Evolutionary conservation across 2,329 filamentous ascomycete species (phyloP), one percentile per base, ranked within the genome.

Genomic region (Fusarium goolgardi): DNA sequence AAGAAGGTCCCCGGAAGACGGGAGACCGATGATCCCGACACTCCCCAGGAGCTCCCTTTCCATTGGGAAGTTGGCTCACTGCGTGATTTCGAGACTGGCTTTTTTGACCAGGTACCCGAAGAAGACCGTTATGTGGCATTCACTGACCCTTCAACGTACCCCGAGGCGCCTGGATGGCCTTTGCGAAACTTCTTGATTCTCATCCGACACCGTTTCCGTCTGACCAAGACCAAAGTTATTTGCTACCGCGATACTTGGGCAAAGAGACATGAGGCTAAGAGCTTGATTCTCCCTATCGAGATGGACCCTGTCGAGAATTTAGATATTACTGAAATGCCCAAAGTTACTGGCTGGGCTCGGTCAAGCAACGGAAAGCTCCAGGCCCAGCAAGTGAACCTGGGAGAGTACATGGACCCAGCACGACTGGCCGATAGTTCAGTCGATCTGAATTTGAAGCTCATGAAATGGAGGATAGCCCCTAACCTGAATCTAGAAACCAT

Each of bases 381-480:
- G 20, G 89, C 92, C 18, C 90, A 92, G 69, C 86, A 91, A 20
- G 93, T 93, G 16, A 93, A 96, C 73, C 84, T 99, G 11, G 91
- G 91, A 21, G 93, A 96, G 73, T 97, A 97, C 73, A 95, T 99
- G 91, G 94, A 99, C 75, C 95, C 96, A 9, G 83, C 86, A 34
- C 90, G 90, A 74, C 83, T 98, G 20, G 96, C 96, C 23, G 94
- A 98, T 76, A 94, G 97, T 77, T 94, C 94, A 1, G 95, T 98
- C 12, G 96, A 99, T 75, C 85, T 99, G 60, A 99, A 99, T 75
- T 84, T 98, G 63, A 98, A 98, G 80, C 85, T 99, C 59, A 99
- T 99, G 90, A 99, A 97, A 81, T 99, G 96, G 96, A 90, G 96
- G 39, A 93, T 99, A 73, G 93, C 94, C 10, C 96, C 96, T 0